Conservation (phyloP, 257 asterid genomes). For the Lavandula angustifolia region DNA sequence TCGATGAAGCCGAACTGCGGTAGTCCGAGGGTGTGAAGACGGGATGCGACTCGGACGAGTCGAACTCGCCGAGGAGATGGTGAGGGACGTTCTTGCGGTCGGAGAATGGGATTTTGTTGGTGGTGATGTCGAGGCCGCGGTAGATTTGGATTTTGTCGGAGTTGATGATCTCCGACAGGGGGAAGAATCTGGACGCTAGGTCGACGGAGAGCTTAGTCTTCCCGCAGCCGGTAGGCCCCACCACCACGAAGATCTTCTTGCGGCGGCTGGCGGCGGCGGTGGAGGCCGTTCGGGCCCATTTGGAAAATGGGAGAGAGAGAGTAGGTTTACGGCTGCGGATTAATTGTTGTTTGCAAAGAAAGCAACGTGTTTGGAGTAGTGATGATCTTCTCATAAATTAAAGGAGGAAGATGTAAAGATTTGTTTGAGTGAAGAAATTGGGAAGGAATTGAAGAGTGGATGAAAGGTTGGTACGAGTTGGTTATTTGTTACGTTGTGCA, state of each 20-base stretch:
- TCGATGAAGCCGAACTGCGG: conserved; percentile 36
- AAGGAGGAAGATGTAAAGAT: no score
- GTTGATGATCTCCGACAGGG: conserved; percentile 68
- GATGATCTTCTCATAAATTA: conserved; percentile 46
- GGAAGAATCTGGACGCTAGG: conserved; percentile 60
- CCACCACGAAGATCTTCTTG: conserved; percentile 52
- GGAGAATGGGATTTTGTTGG: conserved; percentile 61
- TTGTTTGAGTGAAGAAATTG: no score
- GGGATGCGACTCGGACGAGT: conserved; percentile 49
- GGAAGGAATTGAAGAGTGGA: conserved; percentile 21
- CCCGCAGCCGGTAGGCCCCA: conserved; percentile 90
- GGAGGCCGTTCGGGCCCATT: conserved; percentile 36
- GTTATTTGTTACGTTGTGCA: conserved; percentile 13
- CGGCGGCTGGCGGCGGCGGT: conserved; percentile 35
- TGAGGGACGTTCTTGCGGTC: conserved; percentile 58
- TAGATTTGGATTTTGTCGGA: conserved; percentile 79
- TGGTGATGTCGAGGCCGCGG: conserved; percentile 59
- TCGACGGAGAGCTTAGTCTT: conserved; percentile 77
- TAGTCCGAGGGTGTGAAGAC: conserved; percentile 63
- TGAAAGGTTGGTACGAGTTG: conserved; percentile 29
- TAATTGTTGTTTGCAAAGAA: conserved; percentile 11
- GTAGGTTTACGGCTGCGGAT: neutral
- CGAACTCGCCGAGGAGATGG: conserved; percentile 68
- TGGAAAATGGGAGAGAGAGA: conserved; percentile 28
- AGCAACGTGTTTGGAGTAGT: conserved; percentile 26